Base-by-base conservation (phyloP, 179 eudicot species). In the Silene noctiflora region DNA sequence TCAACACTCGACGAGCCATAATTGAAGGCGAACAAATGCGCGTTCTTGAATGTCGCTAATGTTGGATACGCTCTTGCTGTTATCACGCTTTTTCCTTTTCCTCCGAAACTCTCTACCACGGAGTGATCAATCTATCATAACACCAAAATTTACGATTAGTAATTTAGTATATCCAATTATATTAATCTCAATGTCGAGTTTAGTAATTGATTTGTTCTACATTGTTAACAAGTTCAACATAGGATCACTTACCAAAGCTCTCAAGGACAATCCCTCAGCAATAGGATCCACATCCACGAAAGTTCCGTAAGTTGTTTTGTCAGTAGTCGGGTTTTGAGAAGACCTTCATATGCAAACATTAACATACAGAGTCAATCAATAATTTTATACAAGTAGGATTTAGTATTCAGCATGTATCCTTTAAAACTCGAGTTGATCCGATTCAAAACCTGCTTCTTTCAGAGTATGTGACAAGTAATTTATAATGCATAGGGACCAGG, bases 11-110 rank as follows among this genome's bases (percentile, higher is more conserved):
- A 75, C 0, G 89, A 75, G 19, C 97, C 97, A 29, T 90, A 83
- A 82, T 91, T 91, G 81, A 91, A 90, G 21, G 60, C 87, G 73
- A 77, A 88, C 7, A 91, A 20, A 75, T 83, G 86, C 27, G 97
- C 92, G 21, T 87, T 33, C 4, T 79, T 64, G 1, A 53, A 14
- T 7, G 85, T 53, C 62, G 97, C 94, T 0, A 84, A 8, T 4
- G 81, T 86, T 0, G 97, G 97, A 81, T 91, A 91, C 27, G 85
- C 92, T 69, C 97, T 83, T 2, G 94, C 82, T 16, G 94, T 84
- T 4, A 91, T 91, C 77, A 83, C 81, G 22, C 76, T 81, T 67
- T 80, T 91, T 60, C 94, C 97, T 39, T 82, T 71, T 3, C 80
- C 91, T 0, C 88, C 94, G 74, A 84, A 91, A 73, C 92, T 90